phyloP scores from a whole-genome alignment of 495 filamentous ascomycete species.

The Lindgomyces ingoldianus region DNA sequence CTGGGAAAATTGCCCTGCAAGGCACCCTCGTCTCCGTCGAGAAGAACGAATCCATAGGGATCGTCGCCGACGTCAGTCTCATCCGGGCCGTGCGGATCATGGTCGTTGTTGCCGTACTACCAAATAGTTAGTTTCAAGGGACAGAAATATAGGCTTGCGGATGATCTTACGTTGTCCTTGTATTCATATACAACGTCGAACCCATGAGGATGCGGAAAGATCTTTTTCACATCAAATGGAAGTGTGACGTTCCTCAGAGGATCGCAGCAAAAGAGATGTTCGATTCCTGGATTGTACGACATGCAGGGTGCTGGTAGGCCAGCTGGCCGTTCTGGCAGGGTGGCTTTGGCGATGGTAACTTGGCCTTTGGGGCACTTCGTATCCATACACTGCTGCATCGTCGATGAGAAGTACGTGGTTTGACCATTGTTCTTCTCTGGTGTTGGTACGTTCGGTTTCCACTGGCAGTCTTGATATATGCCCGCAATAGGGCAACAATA shows the following conservation, averaged over 20 bases:
- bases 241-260: neutral
- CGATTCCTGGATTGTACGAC: neutral
- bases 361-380: neutral
- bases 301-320: neutral
- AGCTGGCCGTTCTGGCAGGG: neutral
- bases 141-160: no score
- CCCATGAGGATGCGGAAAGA: neutral
- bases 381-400: neutral
- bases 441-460: neutral
- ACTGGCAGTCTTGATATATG: neutral
- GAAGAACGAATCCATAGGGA: constrained; percentile 5
- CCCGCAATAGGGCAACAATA: neutral
- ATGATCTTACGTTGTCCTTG: constrained; percentile 5
- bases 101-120: constrained; percentile 4
- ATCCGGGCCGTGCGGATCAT: neutral
- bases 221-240: constrained; percentile 2
- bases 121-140: no score
- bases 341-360: neutral
- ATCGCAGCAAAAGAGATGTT: neutral
- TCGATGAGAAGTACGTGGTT: neutral
- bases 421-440: neutral
- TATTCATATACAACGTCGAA: neutral
- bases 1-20: neutral
- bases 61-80: constrained; percentile 1
- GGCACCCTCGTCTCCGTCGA: neutral